phyloP scores from a whole-genome alignment of 2,329 filamentous ascomycete species.

The Claviceps purpurea region DNA sequence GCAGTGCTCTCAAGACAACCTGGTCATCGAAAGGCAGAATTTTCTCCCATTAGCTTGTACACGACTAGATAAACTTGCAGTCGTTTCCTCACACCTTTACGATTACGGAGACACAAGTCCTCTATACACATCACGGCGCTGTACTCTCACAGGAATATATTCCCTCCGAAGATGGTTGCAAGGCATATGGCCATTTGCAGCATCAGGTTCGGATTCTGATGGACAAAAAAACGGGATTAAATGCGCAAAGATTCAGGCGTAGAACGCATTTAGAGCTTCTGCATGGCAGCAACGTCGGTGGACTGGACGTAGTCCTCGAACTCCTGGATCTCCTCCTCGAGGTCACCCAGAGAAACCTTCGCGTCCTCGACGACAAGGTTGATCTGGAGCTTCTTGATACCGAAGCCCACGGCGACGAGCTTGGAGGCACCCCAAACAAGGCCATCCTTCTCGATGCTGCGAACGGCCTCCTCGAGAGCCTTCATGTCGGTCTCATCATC shows the following conservation, averaged over 20 bases:
- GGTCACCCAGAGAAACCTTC: constrained; percentile 76
- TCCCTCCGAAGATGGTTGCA: too few relatives aligned
- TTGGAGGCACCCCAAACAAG: constrained; percentile 92
- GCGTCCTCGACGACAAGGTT: constrained; percentile 96
- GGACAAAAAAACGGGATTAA: background rate
- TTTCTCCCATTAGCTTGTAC: too few relatives aligned
- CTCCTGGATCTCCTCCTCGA: constrained; percentile 69
- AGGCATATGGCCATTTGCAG: background rate
- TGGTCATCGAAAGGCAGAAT: too few relatives aligned
- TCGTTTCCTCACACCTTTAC: too few relatives aligned
- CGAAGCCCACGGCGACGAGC: constrained; percentile 82
- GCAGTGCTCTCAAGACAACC: too few relatives aligned
- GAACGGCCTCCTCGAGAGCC: constrained; percentile 67
- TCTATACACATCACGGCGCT: too few relatives aligned
- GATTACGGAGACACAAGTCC: too few relatives aligned
- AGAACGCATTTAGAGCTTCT: constrained; percentile 59
- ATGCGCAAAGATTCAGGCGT: background rate
- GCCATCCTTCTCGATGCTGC: constrained; percentile 78
- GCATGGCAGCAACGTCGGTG: constrained; percentile 79
- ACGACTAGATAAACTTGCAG: too few relatives aligned
- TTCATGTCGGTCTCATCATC: constrained; percentile 92
- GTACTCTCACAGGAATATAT: background rate
- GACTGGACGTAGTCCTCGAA: constrained; percentile 96
- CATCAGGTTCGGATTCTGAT: background rate
- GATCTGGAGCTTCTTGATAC: constrained; percentile 99